Evolutionary conservation across 1,139 yeast genomes (phyloP).

Genomic region (Candida sp.): DNA sequence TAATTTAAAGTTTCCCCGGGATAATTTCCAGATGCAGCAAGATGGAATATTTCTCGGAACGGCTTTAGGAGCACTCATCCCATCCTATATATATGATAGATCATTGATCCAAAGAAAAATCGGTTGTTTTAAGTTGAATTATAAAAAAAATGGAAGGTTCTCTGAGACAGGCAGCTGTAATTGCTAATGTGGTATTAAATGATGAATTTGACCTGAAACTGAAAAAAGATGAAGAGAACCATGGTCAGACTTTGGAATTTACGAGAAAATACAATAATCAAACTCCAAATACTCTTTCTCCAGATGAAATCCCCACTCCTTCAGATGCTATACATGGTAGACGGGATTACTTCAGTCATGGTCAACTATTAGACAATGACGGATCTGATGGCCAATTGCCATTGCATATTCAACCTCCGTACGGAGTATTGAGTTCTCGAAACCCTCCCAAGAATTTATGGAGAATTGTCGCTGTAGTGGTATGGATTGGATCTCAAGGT

Average conservation of each 20-base stretch:
- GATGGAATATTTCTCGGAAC: not conserved
- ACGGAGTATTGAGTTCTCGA: conserved; percentile 13
- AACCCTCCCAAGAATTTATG: conserved; percentile 44
- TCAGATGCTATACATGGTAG: conserved; percentile 1
- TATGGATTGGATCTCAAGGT: conserved; percentile 31
- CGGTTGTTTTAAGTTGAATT: not conserved
- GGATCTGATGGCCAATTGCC: not conserved
- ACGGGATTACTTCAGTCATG: conserved; percentile 1
- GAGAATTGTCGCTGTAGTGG: conserved; percentile 37
- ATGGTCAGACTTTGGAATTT: not conserved
- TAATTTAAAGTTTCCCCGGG: not conserved
- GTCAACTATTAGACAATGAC: not conserved
- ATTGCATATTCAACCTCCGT: not conserved
- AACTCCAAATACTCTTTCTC: not conserved
- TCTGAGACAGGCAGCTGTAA: not conserved
- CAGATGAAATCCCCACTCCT: conserved; percentile 1
- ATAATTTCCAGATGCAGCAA: not conserved
- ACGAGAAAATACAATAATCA: not conserved
- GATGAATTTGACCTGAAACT: not conserved
- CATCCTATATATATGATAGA: too few relatives aligned
- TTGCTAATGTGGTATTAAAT: not conserved
- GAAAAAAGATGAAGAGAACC: not conserved
- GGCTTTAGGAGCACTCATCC: too few relatives aligned
- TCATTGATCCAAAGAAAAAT: too few relatives aligned
- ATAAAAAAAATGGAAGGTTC: not conserved